Evolutionary conservation across 805 yeast genomes (phyloP), one percentile per base, ranked within the genome.

Genomic region (Wickerhamomyces hampshirensis): DNA sequence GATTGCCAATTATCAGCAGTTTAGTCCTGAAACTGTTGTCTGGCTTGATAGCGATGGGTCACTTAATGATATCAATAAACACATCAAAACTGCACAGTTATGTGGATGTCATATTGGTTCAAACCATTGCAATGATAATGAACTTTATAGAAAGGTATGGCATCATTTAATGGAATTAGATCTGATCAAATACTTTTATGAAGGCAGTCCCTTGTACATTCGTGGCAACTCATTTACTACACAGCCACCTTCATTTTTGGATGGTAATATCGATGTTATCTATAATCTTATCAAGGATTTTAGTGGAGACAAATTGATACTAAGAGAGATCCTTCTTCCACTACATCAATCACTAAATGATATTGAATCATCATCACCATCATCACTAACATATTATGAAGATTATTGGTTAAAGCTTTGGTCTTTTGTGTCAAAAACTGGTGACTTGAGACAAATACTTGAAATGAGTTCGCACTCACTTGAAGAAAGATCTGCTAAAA

Each of bases 141-240:
- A n/a, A n/a, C n/a, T n/a, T n/a, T n/a, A 36, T 11, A 30, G 39
- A 1, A 30, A 33, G 15, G 24, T 42, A 4, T 43, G 50, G 47
- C 31, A 31, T 10, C 24, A 27, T 9, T 23, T 38, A 5, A 5
- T 43, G 31, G 50, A 46, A 6, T 26, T 46, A 5, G 47, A 43
- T 26, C 18, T 30, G 16, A 18, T 39, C 17, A 43, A 45, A 14
- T 46, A 43, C 26, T n/a, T 46, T 14, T 42, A 40, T 27, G 50
- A 46, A 24, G 47, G 50, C 0, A 34, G 43, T 2, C 45, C 50
- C 7, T 24, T 46, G n/a, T 36, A 43, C 6, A 19, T 46, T 6
- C 24, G 18, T 11, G 27, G 17, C 4, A 39, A 46, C 3, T 37
- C 35, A 3, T 40, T 37, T 30, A 27, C 41, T 4, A 36, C 45